These are phyloP conservation scores for Articulospora tetracladia DNA, from an alignment of 495 filamentous ascomycete genomes.

Conservation along the genomic window DNA sequence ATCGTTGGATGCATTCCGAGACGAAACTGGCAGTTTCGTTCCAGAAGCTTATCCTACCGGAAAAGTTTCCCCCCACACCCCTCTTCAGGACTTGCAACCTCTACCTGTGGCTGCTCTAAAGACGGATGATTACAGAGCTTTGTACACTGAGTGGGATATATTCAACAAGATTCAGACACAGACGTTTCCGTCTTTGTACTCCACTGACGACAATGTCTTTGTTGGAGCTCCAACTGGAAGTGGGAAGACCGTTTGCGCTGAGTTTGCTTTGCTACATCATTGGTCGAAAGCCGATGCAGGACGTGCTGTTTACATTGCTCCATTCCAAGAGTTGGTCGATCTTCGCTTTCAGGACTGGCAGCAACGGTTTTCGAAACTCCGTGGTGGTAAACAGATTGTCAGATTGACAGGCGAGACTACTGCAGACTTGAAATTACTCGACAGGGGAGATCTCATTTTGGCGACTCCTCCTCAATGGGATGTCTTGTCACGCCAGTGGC, in stretches of 20 bases:
- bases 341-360: slow-evolving; percentile 77
- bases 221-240: slow-evolving; percentile 86
- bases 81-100: slow-evolving; percentile 83
- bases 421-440: slow-evolving; percentile 84
- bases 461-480: slow-evolving; percentile 96
- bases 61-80: slow-evolving; percentile 94
- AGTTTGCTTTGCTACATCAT: slow-evolving; percentile 85
- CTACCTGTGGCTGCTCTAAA: slow-evolving; percentile 86
- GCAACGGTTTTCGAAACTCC: slow-evolving; percentile 63
- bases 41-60: slow-evolving; percentile 87
- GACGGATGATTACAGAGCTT: slow-evolving; percentile 69
- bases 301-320: slow-evolving; percentile 90
- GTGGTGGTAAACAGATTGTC: slow-evolving; percentile 85
- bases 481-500: slow-evolving; percentile 91
- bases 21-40: slow-evolving; percentile 92
- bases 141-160: slow-evolving; percentile 81
- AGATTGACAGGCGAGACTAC: slow-evolving; percentile 94
- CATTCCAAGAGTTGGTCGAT: slow-evolving; percentile 93
- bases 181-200: slow-evolving; percentile 88
- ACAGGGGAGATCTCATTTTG: slow-evolving; percentile 84
- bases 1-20: slow-evolving; percentile 98
- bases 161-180: slow-evolving; percentile 99
- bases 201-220: slow-evolving; percentile 88
- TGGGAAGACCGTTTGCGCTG: slow-evolving; percentile 95
- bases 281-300: slow-evolving; percentile 73